Percentiles rank a stretch among this genome's conserved stretches.
These are phyloP conservation scores for Knoxia roxburghii DNA, from an alignment of 257 asterid genomes.

Conservation along the genomic window DNA sequence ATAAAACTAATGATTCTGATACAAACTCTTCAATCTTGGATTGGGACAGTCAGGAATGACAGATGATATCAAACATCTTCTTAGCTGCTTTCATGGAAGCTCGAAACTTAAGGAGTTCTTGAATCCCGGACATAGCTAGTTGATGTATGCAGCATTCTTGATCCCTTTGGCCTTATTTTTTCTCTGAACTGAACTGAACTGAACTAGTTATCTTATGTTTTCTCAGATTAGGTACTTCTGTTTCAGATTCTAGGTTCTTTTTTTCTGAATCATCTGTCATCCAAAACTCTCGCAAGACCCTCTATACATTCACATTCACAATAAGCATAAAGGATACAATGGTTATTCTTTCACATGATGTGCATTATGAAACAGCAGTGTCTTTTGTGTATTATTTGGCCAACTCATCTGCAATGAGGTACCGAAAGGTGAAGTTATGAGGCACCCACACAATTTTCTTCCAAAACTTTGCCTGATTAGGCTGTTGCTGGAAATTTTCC, in stretches of 20 bases:
- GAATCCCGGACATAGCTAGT: too few relatives aligned
- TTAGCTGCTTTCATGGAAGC: background rate
- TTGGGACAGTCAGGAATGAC: slow-evolving; percentile 26
- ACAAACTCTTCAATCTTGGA: background rate
- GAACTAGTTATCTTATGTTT: background rate
- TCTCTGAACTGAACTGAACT: too few relatives aligned
- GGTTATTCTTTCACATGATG: background rate
- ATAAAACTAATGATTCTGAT: background rate
- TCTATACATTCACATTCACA: background rate
- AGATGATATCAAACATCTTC: too few relatives aligned
- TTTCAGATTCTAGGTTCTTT: background rate
- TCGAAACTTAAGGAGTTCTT: background rate
- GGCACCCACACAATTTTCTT: slow-evolving; percentile 66
- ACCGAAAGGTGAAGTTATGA: slow-evolving; percentile 63
- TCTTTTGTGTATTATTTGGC: slow-evolving; percentile 13
- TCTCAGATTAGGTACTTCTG: background rate
- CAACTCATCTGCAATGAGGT: slow-evolving; percentile 53
- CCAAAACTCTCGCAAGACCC: slow-evolving; percentile 19
- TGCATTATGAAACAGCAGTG: background rate
- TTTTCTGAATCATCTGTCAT: slow-evolving; percentile 38
- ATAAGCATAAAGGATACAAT: slow-evolving; percentile 1
- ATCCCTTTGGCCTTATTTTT: background rate
- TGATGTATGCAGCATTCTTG: background rate
- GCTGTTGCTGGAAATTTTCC: slow-evolving; percentile 27
- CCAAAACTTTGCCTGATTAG: slow-evolving; percentile 37